phyloP scores from a whole-genome alignment of 1,284 basidiomycete species.

The Taiwanofungus camphoratus region DNA sequence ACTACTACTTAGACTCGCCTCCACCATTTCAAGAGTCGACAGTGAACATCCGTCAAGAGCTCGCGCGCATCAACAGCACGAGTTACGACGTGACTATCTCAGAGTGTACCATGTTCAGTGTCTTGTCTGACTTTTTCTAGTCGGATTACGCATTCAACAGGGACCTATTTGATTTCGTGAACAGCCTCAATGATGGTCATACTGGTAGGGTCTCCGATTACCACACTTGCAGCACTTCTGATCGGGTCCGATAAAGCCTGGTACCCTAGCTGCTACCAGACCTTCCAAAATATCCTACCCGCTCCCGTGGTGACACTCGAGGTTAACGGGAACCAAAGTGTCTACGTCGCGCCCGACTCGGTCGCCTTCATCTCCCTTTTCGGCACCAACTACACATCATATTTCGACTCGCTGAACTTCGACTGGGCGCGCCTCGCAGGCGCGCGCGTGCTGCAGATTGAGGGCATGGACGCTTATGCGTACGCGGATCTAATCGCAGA shows the following conservation, averaged over 20 bases:
- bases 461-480: slow-evolving; percentile 46
- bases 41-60: slow-evolving; percentile 43
- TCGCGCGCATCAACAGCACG: slow-evolving; percentile 43
- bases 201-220: slow-evolving; percentile 37
- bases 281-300: slow-evolving; percentile 54
- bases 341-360: slow-evolving; percentile 51
- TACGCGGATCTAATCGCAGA: slow-evolving; percentile 53
- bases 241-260: slow-evolving; percentile 37
- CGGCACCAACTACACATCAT: slow-evolving; percentile 35
- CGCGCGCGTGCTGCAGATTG: slow-evolving; percentile 49
- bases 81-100: slow-evolving; percentile 35
- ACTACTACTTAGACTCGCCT: slow-evolving; percentile 53
- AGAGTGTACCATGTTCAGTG: background rate
- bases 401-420: slow-evolving; percentile 46
- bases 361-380: slow-evolving; percentile 16
- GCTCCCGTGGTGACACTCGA: slow-evolving; percentile 52
- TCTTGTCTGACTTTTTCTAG: slow-evolving; percentile 13
- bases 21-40: slow-evolving; percentile 59
- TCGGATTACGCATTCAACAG: slow-evolving; percentile 57
- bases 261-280: slow-evolving; percentile 51
- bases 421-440: slow-evolving; percentile 58
- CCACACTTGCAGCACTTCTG: background rate
- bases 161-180: slow-evolving; percentile 51
- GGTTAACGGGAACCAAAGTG: slow-evolving; percentile 43
- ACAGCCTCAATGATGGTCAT: slow-evolving; percentile 58